Base-by-base conservation (phyloP, 805 yeast species). In the Metschnikowia santaceciliae region DNA sequence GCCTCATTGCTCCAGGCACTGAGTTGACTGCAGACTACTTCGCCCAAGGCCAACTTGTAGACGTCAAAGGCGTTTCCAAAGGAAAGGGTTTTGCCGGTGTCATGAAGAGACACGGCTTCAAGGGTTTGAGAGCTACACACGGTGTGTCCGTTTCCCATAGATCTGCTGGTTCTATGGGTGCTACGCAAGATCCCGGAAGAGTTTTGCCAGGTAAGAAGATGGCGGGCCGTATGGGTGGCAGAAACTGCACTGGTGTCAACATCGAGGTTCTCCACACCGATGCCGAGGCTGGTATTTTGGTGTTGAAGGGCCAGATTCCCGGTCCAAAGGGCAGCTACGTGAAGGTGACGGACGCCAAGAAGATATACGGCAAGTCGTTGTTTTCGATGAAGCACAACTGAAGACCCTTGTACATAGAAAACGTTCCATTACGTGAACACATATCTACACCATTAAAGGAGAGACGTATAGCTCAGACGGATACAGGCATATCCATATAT, bases 51-150 rank as follows among this genome's bases (percentile, higher is more conserved):
- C 94, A 90, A 68, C 79, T 73, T 53, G 91, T 94, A 26, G 99
- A 94, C 66, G 73, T 90, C 48, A 79, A 82, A 65, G 86, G 91
- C 14, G 77, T 78, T 17, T 77, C 91, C 47, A 92, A 90, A 67
- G 99, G 99, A 71, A 94, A 94, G 70, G 99, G 99, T 10, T 90
- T 90, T 67, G 89, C 91, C 20, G 99, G 99, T 82, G 98, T 92
- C 22, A 94, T 94, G 97, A 92, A 92, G 69, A 84, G 96, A 71
- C 87, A 86, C 76, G 88, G 89, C 11, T 94, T 92, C 72, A 75
- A 74, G 42, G 99, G 99, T 78, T 81, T 88, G 68, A 80, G 82
- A 40, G 97, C 97, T 6, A 78, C 97, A 1, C 99, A 94, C 69
- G 99, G 99, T 86, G 91, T 88, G 23, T 89, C 99, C 30, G 75